Base-by-base conservation (phyloP, 1,139 yeast species). In the Arxiozyma heterogenica region DNA sequence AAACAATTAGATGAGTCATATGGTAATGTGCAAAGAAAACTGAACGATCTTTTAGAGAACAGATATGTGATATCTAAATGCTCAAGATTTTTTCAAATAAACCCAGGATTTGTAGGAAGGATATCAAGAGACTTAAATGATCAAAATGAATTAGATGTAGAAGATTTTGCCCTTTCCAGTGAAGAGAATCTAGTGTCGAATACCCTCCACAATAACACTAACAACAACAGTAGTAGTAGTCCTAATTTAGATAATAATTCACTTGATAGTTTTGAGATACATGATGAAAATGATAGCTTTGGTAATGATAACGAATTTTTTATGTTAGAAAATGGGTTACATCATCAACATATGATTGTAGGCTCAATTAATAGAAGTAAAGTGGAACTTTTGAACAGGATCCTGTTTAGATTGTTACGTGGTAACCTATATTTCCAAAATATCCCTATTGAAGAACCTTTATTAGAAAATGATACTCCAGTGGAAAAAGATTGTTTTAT, bases 351-450 rank as follows among this genome's bases (percentile, higher is more conserved):
- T 11, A 64, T 73, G 64, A 67, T 86, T 51, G 74, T 84, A 39
- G 94, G 94, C 49, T 81, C 86, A 2, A 82, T 86, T 51, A 77
- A 75, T 58, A 76, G 55, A 49, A 51, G n/a, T 23, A 85, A 83
- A 64, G 79, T 82, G 39, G 75, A 74, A 43, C 71, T 80, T 1
- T 72, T 86, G 56, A 88, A 85, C 64, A 83, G 78, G 62, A 84
- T 86, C 48, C 71, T 86, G 52, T 84, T 88, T 86, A 77, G 93
- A 71, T 78, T 82, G 20, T 75, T 84, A 57, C 80, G 89, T 69
- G 89, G 91, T 66, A 85, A 85, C 64, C 71, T 85, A 61, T 83
- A 77, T 65, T 81, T 83, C 67, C 82, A 83, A 61, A 78, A 83
- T 61, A 78, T 80, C 53, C 86, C 83, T 54, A 74, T 84, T 52